phyloP scores from a whole-genome alignment of 106 monocot genomes.

The Dendrobium chrysotoxum region DNA sequence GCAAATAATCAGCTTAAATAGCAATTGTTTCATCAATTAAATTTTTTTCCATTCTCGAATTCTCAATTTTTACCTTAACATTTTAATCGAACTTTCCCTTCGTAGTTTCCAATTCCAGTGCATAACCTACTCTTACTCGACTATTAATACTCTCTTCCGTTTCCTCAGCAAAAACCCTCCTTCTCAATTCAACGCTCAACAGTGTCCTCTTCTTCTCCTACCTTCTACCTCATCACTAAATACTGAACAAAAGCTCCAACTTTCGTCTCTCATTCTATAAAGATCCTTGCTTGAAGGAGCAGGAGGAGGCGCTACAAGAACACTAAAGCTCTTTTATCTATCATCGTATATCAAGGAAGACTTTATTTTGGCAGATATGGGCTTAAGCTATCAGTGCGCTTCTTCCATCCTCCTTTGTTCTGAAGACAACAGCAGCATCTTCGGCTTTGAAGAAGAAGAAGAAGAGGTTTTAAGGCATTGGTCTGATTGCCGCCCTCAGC shows the following conservation, averaged over 20 bases:
- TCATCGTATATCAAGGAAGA: neutral
- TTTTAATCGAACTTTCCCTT: neutral
- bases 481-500: neutral
- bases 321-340: neutral
- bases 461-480: conserved; percentile 15
- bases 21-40: neutral
- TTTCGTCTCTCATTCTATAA: neutral
- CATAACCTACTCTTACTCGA: neutral
- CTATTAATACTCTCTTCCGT: conserved; percentile 1
- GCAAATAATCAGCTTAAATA: neutral
- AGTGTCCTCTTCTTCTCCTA: neutral
- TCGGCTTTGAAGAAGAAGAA: conserved; percentile 21
- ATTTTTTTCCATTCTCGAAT: neutral
- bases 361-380: conserved; percentile 17
- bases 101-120: neutral
- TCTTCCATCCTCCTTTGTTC: conserved; percentile 44
- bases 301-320: neutral
- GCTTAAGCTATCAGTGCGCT: conserved; percentile 38
- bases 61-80: neutral
- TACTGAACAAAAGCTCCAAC: neutral
- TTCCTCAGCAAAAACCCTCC: conserved; percentile 2
- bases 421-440: conserved; percentile 37
- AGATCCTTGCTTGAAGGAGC: neutral
- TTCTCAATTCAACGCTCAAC: conserved; percentile 8
- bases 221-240: neutral